Percentiles rank a stretch among this genome's conserved stretches.
Evolutionary conservation across 192 early-diverging fungal genomes (phyloP).

Genomic region (Coemansia sp.): DNA sequence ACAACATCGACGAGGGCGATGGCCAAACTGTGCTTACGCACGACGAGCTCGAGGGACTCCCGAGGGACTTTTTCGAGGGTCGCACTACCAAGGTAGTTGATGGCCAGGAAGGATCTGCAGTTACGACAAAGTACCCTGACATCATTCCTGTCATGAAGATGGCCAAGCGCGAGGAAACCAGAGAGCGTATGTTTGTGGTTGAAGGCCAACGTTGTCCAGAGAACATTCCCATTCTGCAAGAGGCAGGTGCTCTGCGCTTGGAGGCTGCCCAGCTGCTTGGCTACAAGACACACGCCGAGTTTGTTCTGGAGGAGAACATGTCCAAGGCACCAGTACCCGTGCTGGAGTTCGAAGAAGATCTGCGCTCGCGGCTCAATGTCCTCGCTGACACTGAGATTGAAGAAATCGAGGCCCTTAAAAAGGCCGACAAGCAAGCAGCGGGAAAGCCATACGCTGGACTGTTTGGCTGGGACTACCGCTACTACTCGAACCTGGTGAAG

Average conservation of each 20-base stretch:
- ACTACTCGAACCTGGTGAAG: conserved; percentile 72
- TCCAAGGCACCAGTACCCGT: conserved; percentile 72
- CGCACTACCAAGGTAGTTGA: conserved; percentile 60
- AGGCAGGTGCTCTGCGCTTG: conserved; percentile 59
- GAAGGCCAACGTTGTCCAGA: conserved; percentile 62
- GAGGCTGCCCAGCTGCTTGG: conserved; percentile 66
- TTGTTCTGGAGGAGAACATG: conserved; percentile 80
- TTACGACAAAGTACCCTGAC: conserved; percentile 78
- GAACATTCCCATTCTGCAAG: conserved; percentile 65
- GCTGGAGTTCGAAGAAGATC: conserved; percentile 65
- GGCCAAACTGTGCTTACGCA: conserved; percentile 54
- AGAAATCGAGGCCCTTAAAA: conserved; percentile 66
- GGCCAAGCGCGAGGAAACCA: conserved; percentile 59
- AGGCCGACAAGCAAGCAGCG: conserved; percentile 52
- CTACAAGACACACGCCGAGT: conserved; percentile 72
- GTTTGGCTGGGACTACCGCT: conserved; percentile 74
- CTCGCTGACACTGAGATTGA: conserved; percentile 66
- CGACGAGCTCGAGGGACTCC: conserved; percentile 75
- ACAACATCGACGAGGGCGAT: conserved; percentile 69
- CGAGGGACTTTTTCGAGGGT: conserved; percentile 69
- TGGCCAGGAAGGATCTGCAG: conserved; percentile 63
- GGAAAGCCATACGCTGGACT: conserved; percentile 66
- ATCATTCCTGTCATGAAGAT: conserved; percentile 52
- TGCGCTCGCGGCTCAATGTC: conserved; percentile 60
- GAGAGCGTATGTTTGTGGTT: conserved; percentile 56